Percentiles rank a stretch among this genome's conserved stretches.
These are phyloP conservation scores for Pseudomassariella vexata DNA, from an alignment of 2,329 filamentous ascomycete species.

Conservation along the genomic window DNA sequence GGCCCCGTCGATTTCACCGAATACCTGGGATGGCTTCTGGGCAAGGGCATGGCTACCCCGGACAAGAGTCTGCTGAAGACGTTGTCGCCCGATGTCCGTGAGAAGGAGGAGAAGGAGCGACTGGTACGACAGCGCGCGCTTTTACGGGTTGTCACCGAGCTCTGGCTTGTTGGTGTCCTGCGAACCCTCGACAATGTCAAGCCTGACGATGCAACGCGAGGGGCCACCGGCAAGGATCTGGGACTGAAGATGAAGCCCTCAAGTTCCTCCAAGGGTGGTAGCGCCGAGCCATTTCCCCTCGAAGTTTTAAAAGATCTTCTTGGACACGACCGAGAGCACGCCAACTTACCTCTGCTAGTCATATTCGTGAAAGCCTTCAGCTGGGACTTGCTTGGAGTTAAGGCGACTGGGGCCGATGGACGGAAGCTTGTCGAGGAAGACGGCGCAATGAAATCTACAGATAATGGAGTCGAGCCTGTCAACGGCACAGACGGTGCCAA, in stretches of 20 bases:
- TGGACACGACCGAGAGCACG: constrained; percentile 86
- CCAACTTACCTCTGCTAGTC: constrained; percentile 85
- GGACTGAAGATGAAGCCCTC: constrained; percentile 50
- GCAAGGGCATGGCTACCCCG: constrained; percentile 83
- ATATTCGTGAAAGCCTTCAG: constrained; percentile 94
- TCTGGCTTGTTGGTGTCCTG: constrained; percentile 89
- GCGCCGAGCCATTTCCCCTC: constrained; percentile 86
- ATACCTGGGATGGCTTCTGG: constrained; percentile 86
- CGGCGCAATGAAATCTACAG: constrained; percentile 51
- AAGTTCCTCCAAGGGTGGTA: constrained; percentile 54
- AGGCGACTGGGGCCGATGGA: constrained; percentile 64
- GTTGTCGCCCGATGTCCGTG: constrained; percentile 73
- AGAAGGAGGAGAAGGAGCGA: constrained; percentile 94
- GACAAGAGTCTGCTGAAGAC: constrained; percentile 79
- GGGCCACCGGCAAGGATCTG: constrained; percentile 56
- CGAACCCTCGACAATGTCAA: constrained; percentile 68
- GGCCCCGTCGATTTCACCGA: constrained; percentile 85
- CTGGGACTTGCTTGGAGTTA: constrained; percentile 89
- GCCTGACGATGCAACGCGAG: constrained; percentile 59
- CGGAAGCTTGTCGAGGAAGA: constrained; percentile 81
- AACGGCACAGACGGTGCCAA: constrained; percentile 43
- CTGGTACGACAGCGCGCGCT: constrained; percentile 79
- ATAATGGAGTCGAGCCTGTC: constrained; percentile 42
- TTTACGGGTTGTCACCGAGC: constrained; percentile 83
- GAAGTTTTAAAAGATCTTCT: constrained; percentile 97